These are phyloP conservation scores for Debaryomyces udenii DNA, from an alignment of 1,139 yeast genomes.

Conservation along the genomic window DNA sequence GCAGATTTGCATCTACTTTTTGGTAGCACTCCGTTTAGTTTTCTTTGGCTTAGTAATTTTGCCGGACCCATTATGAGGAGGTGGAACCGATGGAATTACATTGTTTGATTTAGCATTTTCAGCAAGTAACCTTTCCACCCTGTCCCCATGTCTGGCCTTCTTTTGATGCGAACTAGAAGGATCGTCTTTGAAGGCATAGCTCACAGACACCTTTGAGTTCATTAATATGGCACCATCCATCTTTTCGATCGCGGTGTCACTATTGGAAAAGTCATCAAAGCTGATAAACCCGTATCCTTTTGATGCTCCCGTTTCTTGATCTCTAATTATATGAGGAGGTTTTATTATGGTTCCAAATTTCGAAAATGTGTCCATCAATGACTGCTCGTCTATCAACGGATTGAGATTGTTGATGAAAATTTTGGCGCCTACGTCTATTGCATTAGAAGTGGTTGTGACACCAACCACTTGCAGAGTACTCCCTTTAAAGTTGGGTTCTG, in stretches of 20 bases:
- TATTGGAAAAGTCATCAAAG: slow-evolving; percentile 63
- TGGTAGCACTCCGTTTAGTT: background rate
- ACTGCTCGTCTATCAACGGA: slow-evolving; percentile 65
- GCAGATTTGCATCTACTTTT: background rate
- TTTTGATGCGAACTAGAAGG: slow-evolving; percentile 39
- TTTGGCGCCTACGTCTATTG: slow-evolving; percentile 70
- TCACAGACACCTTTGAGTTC: slow-evolving; percentile 63
- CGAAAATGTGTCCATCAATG: slow-evolving; percentile 61
- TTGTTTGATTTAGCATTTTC: slow-evolving; percentile 58
- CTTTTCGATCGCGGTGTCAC: slow-evolving; percentile 72
- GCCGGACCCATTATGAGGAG: background rate
- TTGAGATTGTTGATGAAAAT: slow-evolving; percentile 74
- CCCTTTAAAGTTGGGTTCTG: slow-evolving; percentile 29
- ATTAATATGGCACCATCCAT: slow-evolving; percentile 72
- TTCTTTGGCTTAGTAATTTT: slow-evolving; percentile 8
- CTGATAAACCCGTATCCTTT: slow-evolving; percentile 66
- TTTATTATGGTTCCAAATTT: slow-evolving; percentile 66
- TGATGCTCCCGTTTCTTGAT: slow-evolving; percentile 51
- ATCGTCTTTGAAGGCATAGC: slow-evolving; percentile 75
- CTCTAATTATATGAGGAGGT: slow-evolving; percentile 57
- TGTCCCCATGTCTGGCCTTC: slow-evolving; percentile 73
- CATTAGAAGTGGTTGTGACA: slow-evolving; percentile 11
- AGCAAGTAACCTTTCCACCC: slow-evolving; percentile 73
- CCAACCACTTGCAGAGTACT: slow-evolving; percentile 8
- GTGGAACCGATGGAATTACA: slow-evolving; percentile 9